phyloP scores from a whole-genome alignment of 2,329 filamentous ascomycete genomes.

The Cladosporium sp. region DNA sequence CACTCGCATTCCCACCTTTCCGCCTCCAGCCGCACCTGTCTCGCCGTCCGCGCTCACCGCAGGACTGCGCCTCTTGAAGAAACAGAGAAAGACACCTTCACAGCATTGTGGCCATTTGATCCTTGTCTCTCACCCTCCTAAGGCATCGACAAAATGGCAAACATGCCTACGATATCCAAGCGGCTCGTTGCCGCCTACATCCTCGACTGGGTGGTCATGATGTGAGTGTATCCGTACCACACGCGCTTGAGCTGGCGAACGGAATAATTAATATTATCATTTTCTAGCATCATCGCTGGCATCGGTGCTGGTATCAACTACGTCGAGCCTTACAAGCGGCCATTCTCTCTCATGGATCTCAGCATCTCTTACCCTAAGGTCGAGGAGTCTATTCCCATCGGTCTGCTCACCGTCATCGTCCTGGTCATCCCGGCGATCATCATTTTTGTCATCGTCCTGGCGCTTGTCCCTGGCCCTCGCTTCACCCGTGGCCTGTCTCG shows the following conservation, averaged over 20 bases:
- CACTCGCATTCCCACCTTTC: not conserved
- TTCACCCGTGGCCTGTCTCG: slow-evolving; percentile 38
- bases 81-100: not conserved
- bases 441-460: slow-evolving; percentile 63
- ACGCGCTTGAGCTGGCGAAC: not conserved
- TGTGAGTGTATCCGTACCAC: slow-evolving; percentile 39
- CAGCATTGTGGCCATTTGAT: not conserved
- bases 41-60: slow-evolving; percentile 8
- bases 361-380: slow-evolving; percentile 74
- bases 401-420: slow-evolving; percentile 60
- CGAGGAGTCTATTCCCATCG: slow-evolving; percentile 67
- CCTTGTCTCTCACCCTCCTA: not conserved
- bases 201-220: slow-evolving; percentile 68
- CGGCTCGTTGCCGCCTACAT: slow-evolving; percentile 62
- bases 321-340: slow-evolving; percentile 61
- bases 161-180: slow-evolving; percentile 15
- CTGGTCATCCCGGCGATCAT: slow-evolving; percentile 61
- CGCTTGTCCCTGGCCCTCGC: slow-evolving; percentile 68
- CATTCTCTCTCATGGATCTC: slow-evolving; percentile 69
- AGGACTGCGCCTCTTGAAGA: not conserved
- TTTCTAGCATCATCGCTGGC: slow-evolving; percentile 21
- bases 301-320: slow-evolving; percentile 50
- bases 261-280: not conserved
- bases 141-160: slow-evolving; percentile 1
- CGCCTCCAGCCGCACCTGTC: not conserved